phyloP scores from a whole-genome alignment of 1,284 basidiomycete genomes.

The Moniliella sp. region DNA sequence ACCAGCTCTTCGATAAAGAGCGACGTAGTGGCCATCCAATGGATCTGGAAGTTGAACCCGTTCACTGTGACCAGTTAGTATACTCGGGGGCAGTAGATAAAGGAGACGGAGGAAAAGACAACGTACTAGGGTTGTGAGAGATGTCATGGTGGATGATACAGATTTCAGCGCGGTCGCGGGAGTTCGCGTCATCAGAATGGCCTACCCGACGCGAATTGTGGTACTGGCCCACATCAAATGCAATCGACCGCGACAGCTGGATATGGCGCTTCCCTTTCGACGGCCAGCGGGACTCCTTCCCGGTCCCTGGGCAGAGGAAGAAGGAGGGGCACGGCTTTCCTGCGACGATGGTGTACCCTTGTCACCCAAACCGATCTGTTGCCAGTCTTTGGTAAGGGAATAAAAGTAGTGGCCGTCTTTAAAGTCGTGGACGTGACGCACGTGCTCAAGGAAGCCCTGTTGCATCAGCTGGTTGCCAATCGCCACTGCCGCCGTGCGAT shows the following conservation, averaged over 20 bases:
- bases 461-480: constrained; percentile 15
- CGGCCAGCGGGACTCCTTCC: constrained; percentile 3
- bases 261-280: constrained; percentile 5
- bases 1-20: constrained; percentile 78
- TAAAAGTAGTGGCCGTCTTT: constrained; percentile 32
- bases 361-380: too few relatives aligned
- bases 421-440: constrained; percentile 21
- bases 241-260: too few relatives aligned
- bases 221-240: too few relatives aligned
- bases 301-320: not conserved
- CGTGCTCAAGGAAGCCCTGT: constrained; percentile 24
- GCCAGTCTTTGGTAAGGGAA: too few relatives aligned
- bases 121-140: constrained; percentile 22
- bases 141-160: constrained; percentile 31
- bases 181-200: too few relatives aligned
- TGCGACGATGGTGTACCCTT: too few relatives aligned
- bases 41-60: constrained; percentile 46
- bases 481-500: constrained; percentile 23
- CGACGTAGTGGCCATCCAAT: constrained; percentile 91
- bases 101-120: not conserved
- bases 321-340: too few relatives aligned
- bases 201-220: too few relatives aligned
- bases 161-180: constrained; percentile 26
- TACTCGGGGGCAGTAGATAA: too few relatives aligned
- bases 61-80: constrained; percentile 15